These are phyloP conservation scores for Dillenia suffruticosa DNA, from an alignment of 164 flowering plant genomes.

Conservation along the genomic window DNA sequence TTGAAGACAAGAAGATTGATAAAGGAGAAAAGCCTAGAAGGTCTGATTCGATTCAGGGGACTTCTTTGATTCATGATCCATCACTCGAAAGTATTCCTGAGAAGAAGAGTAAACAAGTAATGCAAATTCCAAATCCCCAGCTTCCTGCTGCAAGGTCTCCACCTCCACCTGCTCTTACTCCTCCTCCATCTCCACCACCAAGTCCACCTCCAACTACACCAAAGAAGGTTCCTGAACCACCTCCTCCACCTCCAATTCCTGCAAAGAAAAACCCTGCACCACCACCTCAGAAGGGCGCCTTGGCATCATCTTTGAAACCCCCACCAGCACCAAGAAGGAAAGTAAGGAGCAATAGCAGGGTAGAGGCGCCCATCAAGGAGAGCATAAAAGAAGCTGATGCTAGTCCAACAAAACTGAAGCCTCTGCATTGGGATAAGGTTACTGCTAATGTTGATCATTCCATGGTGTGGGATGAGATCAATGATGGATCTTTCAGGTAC, in stretches of 20 bases:
- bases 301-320: conserved; percentile 21
- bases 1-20: conserved; percentile 14
- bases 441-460: conserved; percentile 60
- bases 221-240: conserved; percentile 21
- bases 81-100: background rate
- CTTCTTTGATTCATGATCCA: conserved; percentile 33
- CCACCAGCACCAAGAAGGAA: conserved; percentile 36
- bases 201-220: conserved; percentile 25
- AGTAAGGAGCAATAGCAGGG: conserved; percentile 10
- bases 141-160: conserved; percentile 9
- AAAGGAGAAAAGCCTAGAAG: conserved; percentile 7
- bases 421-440: conserved; percentile 91
- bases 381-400: conserved; percentile 1
- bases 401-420: conserved; percentile 62
- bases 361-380: conserved; percentile 21
- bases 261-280: conserved; percentile 22
- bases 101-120: conserved; percentile 3
- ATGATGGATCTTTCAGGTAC: conserved; percentile 83
- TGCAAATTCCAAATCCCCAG: conserved; percentile 10
- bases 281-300: conserved; percentile 26
- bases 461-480: conserved; percentile 85
- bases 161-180: conserved; percentile 22
- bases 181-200: conserved; percentile 16
- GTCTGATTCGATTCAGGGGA: conserved; percentile 29
- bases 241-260: conserved; percentile 34